Percentiles rank a stretch among this genome's conserved stretches.
Conservation (phyloP, 148 eudicot species). For the Tetragonia tetragonoides region DNA sequence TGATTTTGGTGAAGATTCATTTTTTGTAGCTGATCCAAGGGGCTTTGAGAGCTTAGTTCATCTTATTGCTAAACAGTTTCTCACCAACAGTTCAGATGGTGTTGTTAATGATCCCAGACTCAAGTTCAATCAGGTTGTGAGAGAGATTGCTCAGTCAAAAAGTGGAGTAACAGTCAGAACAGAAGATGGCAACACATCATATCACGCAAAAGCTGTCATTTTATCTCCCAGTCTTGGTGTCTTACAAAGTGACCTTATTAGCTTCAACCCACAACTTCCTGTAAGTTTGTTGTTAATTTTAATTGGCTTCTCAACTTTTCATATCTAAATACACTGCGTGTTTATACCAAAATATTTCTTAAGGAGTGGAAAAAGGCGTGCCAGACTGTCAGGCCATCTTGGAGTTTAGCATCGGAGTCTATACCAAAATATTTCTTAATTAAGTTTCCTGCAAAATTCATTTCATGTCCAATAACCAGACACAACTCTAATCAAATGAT, state of each 20-base stretch:
- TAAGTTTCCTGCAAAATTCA: too few relatives aligned
- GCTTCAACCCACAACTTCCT: conserved; percentile 18
- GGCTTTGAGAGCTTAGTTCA: conserved; percentile 28
- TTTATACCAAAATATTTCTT: too few relatives aligned
- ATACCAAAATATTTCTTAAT: too few relatives aligned
- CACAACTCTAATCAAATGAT: too few relatives aligned
- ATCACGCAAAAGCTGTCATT: conserved; percentile 21
- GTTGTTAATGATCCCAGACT: conserved; percentile 14
- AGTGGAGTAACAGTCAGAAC: conserved; percentile 22
- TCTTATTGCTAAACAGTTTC: conserved; percentile 20
- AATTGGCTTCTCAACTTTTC: too few relatives aligned
- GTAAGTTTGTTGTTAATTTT: conserved; percentile 2
- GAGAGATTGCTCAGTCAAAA: neutral
- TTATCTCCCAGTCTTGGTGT: conserved; percentile 31
- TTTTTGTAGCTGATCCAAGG: conserved; percentile 26
- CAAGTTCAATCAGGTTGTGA: conserved; percentile 28
- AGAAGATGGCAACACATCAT: conserved; percentile 24
- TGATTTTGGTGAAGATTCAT: conserved; percentile 17
- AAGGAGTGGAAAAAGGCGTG: too few relatives aligned
- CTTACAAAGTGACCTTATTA: conserved; percentile 25
- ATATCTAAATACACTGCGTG: too few relatives aligned
- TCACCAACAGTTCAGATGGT: conserved; percentile 14
- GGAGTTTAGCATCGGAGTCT: too few relatives aligned
- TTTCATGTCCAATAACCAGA: too few relatives aligned
- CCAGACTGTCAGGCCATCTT: too few relatives aligned